Evolutionary conservation across 805 yeast species (phyloP).

Genomic region (Candida wancherniae): DNA sequence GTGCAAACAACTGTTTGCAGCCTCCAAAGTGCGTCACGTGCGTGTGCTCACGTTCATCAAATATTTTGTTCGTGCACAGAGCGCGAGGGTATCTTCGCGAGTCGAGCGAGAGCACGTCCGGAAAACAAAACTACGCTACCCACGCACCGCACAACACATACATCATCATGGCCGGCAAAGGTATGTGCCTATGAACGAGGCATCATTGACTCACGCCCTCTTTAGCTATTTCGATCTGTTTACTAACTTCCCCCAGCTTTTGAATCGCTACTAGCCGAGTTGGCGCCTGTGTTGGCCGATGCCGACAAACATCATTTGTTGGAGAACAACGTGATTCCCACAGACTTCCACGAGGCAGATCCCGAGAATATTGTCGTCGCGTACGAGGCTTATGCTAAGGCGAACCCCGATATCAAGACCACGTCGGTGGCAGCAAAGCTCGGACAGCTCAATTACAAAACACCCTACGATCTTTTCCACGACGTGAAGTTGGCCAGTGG

Average conservation of each 20-base stretch:
- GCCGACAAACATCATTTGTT: slow-evolving; percentile 11
- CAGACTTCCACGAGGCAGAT: slow-evolving; percentile 41
- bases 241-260: slow-evolving; percentile 9
- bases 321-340: slow-evolving; percentile 33
- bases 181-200: no score
- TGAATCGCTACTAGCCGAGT: slow-evolving; percentile 14
- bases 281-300: slow-evolving; percentile 9
- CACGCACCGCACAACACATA: no score
- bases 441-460: slow-evolving; percentile 33
- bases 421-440: slow-evolving; percentile 44
- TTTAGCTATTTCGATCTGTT: not conserved
- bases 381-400: slow-evolving; percentile 31
- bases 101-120: no score
- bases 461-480: slow-evolving; percentile 57
- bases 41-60: no score
- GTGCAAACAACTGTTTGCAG: no score
- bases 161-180: slow-evolving; percentile 1
- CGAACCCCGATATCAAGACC: slow-evolving; percentile 19
- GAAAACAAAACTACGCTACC: no score
- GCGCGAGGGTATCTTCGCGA: no score
- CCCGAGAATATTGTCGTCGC: slow-evolving; percentile 42
- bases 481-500: slow-evolving; percentile 59
- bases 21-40: no score
- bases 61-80: no score
- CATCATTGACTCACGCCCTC: slow-evolving; percentile 29